Base-by-base conservation (phyloP, 2,329 filamentous ascomycete genomes). In the Hypocrella siamensis region DNA sequence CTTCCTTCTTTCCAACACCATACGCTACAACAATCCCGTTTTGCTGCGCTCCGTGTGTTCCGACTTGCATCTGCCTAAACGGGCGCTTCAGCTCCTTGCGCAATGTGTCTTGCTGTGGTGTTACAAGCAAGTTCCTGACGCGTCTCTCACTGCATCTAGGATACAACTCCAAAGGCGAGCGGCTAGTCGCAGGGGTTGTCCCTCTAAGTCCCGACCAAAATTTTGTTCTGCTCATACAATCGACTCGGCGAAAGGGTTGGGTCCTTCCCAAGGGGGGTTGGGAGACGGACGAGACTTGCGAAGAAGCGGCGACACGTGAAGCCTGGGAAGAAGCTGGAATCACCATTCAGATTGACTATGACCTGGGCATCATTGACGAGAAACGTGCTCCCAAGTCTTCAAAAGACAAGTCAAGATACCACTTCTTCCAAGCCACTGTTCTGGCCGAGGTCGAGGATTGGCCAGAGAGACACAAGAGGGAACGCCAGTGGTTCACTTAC, bases 261-360 rank as follows among this genome's bases (percentile, higher is more conserved):
- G 90, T 98, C 27, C 67, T 98, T 36, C 90, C 90, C 38, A 98
- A 98, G 56, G 90, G 90, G 50, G 90, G 90, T 38, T 98, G 90
- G 86, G 90, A 98, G 57, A 79, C 75, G 21, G 90, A 98, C 56
- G 90, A 98, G 60, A 72, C 77, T 39, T 90, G 82, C 40, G 74
- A 79, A 39, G 72, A 88, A 52, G 82, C 90, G 35, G 90, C 90
- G 34, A 58, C 79, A 65, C 65, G 90, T 43, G 90, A 98, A 57
- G 90, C 90, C 38, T 96, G 90, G 90, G 90, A 96, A 61, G 90
- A 96, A 61, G 90, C 86, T 26, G 90, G 90, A 47, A 92, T 96
- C 48, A 67, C 80, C 46, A 81, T 88, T 56, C 78, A 72, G 36
- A 77, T 94, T 54, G 76, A 79, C 46, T 79, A 78, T 52, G 84